phyloP scores from a whole-genome alignment of 2,329 filamentous ascomycete genomes.

The Colletotrichum sp. region DNA sequence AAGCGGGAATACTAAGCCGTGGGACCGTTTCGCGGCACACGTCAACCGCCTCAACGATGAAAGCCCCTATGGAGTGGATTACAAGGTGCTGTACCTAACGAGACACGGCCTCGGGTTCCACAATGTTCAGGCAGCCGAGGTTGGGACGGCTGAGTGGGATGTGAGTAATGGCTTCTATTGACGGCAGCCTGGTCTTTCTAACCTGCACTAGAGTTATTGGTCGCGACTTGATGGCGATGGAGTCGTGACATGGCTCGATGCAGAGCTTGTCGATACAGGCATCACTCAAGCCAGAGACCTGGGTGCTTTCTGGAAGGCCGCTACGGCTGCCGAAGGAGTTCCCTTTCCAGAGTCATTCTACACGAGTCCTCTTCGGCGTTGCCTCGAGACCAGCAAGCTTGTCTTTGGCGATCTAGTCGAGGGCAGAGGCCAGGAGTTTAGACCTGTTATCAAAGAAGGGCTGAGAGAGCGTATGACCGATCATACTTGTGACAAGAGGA shows the following conservation, averaged over 20 bases:
- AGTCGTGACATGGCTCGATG: constrained; percentile 42
- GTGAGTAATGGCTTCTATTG: constrained; percentile 26
- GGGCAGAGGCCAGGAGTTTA: constrained; percentile 42
- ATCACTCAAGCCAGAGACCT: constrained; percentile 56
- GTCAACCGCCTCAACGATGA: constrained; percentile 50
- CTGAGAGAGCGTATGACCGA: constrained; percentile 63
- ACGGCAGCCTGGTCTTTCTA: neutral
- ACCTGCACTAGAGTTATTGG: constrained; percentile 33
- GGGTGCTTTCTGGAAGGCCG: constrained; percentile 53
- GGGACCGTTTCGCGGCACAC: constrained; percentile 54
- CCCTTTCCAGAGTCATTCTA: constrained; percentile 59
- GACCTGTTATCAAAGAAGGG: constrained; percentile 59
- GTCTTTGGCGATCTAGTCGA: constrained; percentile 49
- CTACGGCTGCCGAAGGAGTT: constrained; percentile 48
- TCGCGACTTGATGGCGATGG: constrained; percentile 43
- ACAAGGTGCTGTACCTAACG: constrained; percentile 58
- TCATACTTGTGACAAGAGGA: constrained; percentile 66
- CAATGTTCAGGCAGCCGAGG: constrained; percentile 56
- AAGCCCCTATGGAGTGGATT: constrained; percentile 45
- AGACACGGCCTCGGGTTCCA: constrained; percentile 61
- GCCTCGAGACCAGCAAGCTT: constrained; percentile 58
- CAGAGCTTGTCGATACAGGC: constrained; percentile 56
- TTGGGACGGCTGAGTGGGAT: constrained; percentile 62
- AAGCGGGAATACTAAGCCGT: constrained; percentile 44
- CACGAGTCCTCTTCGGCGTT: constrained; percentile 62